Percentiles rank a stretch among this genome's conserved stretches.
phyloP scores from a whole-genome alignment of 2,329 filamentous ascomycete species.

The Magnaporthales sp. region DNA sequence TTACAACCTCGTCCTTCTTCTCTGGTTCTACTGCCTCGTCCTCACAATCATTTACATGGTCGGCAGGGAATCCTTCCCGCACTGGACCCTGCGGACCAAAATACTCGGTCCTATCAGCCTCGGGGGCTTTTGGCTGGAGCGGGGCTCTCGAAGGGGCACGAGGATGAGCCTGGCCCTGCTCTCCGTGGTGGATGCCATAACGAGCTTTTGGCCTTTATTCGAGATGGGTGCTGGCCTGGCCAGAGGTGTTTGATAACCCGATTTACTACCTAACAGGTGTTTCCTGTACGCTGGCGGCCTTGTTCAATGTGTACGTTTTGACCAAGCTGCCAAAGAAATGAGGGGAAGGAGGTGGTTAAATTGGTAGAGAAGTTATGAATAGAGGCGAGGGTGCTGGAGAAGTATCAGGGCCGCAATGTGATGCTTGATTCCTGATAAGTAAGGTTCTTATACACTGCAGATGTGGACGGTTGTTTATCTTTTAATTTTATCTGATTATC shows the following conservation, averaged over 20 bases:
- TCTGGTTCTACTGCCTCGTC: constrained; percentile 4
- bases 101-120: constrained; percentile 8
- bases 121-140: constrained; percentile 8
- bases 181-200: neutral
- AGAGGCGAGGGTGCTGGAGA: too few species aligned
- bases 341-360: neutral
- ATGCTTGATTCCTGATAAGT: too few species aligned
- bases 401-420: too few species aligned
- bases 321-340: neutral
- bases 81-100: constrained; percentile 11
- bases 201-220: constrained; percentile 3
- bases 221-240: constrained; percentile 1
- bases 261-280: constrained; percentile 3
- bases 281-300: neutral
- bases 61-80: neutral
- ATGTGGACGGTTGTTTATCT: too few species aligned
- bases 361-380: too few species aligned
- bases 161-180: constrained; percentile 8
- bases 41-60: constrained; percentile 4
- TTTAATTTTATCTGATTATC: too few species aligned
- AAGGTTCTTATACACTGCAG: too few species aligned
- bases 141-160: constrained; percentile 7
- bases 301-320: constrained; percentile 2
- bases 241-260: constrained; percentile 6
- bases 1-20: neutral